Percentiles rank a stretch among this genome's conserved stretches.
These are phyloP conservation scores for Lactarius sp. DNA, from an alignment of 768 basidiomycete genomes.

Conservation along the genomic window DNA sequence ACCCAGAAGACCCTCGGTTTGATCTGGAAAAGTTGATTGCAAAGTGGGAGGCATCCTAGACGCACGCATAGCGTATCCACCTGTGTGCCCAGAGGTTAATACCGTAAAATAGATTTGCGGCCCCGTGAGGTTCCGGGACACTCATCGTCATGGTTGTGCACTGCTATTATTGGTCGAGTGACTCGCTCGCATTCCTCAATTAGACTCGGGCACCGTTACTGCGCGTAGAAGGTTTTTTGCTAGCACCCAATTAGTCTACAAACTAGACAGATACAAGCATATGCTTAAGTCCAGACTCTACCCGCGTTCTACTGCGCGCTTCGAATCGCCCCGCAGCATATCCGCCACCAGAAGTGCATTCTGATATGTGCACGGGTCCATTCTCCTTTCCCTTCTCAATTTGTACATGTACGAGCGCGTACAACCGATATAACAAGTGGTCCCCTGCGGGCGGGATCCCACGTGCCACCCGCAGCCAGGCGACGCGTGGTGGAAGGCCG, in stretches of 20 bases:
- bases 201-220: neutral
- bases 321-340: neutral
- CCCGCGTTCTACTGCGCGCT: neutral
- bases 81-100: slow-evolving; percentile 12
- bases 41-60: slow-evolving; percentile 64
- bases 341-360: neutral
- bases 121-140: neutral
- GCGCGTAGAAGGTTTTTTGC: neutral
- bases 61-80: slow-evolving; percentile 11
- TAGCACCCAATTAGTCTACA: slow-evolving; percentile 9
- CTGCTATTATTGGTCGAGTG: neutral
- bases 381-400: neutral
- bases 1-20: slow-evolving; percentile 94
- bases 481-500: slow-evolving; percentile 8
- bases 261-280: slow-evolving; percentile 2
- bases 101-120: slow-evolving; percentile 22
- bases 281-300: slow-evolving; percentile 15
- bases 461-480: slow-evolving; percentile 18
- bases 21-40: slow-evolving; percentile 88
- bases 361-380: neutral
- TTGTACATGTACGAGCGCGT: neutral
- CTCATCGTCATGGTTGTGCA: neutral
- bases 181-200: neutral
- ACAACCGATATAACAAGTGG: slow-evolving; percentile 3
- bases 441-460: slow-evolving; percentile 12